Evolutionary conservation across 352 stramenopile species (phyloP), one percentile per base, ranked within the genome.

Genomic region (Phytophthora fragariae): DNA sequence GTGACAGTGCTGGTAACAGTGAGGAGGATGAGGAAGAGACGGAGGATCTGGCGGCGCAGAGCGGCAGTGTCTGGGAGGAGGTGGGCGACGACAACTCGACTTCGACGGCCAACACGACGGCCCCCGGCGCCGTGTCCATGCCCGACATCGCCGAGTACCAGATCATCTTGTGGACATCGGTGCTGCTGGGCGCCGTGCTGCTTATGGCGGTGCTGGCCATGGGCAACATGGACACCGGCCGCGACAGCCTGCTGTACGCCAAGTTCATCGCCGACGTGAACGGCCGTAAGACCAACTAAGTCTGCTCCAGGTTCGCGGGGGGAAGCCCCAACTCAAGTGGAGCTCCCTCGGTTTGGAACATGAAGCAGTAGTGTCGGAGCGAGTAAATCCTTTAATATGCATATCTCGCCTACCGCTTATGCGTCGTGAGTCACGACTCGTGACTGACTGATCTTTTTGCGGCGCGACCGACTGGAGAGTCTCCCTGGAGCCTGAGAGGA

Each of bases 161-260:
- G 79, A 92, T 96, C 68, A 87, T 92, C 72, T 68, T 96, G 37
- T 96, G 89, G 89, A 94, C 85, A 41, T 89, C 84, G 12, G 78
- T 96, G 44, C 47, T 89, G 31, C 71, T 96, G 15, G 85, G 66
- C 27, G 68, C 73, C 8, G 59, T 91, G 60, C 62, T 90, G 35
- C 55, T 92, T 24, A 70, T 88, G 53, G 68, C 79, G 24, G 75
- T 96, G 31, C 57, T 89, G 58, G 79, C 79, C 10, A 89, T 94
- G 72, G 74, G 75, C 64, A 92, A 83, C 73, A 95, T 96, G 85
- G 81, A 95, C 57, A 74, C 82, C 5, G 77, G 79, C 17, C 88
- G 85, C 27, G 90, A 96, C 76, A 94, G 84, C 70, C 73, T 96
- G 59, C 79, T 96, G 10, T 94, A 93, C 68, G 90, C 89, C 82